Evolutionary conservation across 2,329 filamentous ascomycete species (phyloP).

Genomic region (Ceratocystis cubensis): DNA sequence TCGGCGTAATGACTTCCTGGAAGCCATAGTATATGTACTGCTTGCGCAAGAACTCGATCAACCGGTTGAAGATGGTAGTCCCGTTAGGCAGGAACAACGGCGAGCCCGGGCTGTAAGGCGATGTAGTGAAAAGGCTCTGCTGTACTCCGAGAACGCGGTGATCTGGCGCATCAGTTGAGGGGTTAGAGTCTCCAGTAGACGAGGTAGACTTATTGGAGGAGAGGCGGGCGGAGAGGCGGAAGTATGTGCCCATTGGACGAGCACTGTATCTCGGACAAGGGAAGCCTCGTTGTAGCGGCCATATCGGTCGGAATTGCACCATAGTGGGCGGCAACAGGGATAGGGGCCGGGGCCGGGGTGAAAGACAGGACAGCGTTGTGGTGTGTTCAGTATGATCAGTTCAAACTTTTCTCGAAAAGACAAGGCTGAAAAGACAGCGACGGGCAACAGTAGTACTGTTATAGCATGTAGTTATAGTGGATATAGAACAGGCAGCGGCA

Average conservation of each 20-base stretch:
- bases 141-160: slow-evolving; percentile 48
- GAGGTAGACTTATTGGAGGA: background rate
- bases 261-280: background rate
- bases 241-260: background rate
- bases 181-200: background rate
- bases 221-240: slow-evolving; percentile 1
- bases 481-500: background rate
- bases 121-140: slow-evolving; percentile 69
- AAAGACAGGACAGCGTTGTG: background rate
- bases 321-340: slow-evolving; percentile 10
- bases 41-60: slow-evolving; percentile 67
- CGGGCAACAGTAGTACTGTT: background rate
- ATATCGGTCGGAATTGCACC: slow-evolving; percentile 9
- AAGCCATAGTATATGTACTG: slow-evolving; percentile 80
- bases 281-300: slow-evolving; percentile 5
- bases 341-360: background rate
- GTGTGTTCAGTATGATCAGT: background rate
- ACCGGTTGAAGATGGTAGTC: slow-evolving; percentile 68
- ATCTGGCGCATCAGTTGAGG: slow-evolving; percentile 31
- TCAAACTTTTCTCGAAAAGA: background rate
- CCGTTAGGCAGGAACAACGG: slow-evolving; percentile 76
- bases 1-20: slow-evolving; percentile 78
- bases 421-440: background rate
- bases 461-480: background rate
- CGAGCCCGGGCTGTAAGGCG: slow-evolving; percentile 69